Evolutionary conservation across 129 eudicot species (phyloP), one percentile per base, ranked within the genome.

Genomic region (Rutidosis leptorrhynchoides): DNA sequence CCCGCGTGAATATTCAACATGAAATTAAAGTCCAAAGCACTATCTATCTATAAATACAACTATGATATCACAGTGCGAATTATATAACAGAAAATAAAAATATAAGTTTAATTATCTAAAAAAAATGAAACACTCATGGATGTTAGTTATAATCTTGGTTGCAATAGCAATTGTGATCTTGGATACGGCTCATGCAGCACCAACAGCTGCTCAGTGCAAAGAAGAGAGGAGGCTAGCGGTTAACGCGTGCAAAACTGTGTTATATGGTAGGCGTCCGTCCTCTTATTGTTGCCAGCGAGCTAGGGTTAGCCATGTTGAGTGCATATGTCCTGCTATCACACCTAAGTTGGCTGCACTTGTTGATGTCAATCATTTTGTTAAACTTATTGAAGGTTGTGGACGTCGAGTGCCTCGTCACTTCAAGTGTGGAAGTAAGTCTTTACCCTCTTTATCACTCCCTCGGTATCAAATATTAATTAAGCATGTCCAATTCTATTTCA

Each of bases 381-480:
- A 67, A 32, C 74, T 83, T 22, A 25, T 83, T n/a, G 27, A 79
- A 69, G 78, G 77, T 32, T 83, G 88, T 52, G 84, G 88, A 14
- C 64, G 88, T 14, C 64, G 46, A n/a, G 76, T 82, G 54, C 84
- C 84, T 58, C 84, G 71, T 46, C 81, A 79, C 64, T 83, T 37
- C 79, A 77, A 81, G 71, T 77, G 85, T 29, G 85, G 85, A 23
- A 71, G 81, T 76, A 74, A 80, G 12, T 7, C n/a, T 2, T 1
- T 27, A 27, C 2, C 30, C 4, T 27, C 30, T 2, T 27, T 27
- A 27, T n/a, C n/a, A n/a, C n/a, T n/a, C n/a, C n/a, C n/a, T n/a
- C n/a, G n/a, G n/a, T n/a, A n/a, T n/a, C n/a, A n/a, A n/a, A n/a
- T n/a, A n/a, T n/a, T n/a, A n/a, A n/a, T n/a, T n/a, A n/a, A n/a